These are phyloP conservation scores for Suhomyces kilbournensis DNA, from an alignment of 805 yeast genomes.

Conservation along the genomic window DNA sequence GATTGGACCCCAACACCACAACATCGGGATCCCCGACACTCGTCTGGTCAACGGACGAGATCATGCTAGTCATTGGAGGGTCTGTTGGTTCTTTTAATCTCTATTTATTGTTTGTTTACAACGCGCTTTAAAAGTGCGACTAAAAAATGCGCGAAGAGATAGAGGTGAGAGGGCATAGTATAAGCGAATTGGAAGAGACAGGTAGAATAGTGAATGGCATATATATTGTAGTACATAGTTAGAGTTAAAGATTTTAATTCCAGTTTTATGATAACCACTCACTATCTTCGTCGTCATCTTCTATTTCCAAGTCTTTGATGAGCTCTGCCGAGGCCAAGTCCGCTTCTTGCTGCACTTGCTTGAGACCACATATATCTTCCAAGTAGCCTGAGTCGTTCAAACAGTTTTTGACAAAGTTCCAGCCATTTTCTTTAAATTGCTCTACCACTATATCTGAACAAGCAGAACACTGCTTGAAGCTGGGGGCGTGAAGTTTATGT, in stretches of 20 bases:
- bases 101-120: neutral
- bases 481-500: slow-evolving; percentile 64
- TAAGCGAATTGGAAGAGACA: neutral
- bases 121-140: slow-evolving; percentile 1
- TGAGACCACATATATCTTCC: slow-evolving; percentile 77
- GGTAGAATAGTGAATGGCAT: neutral
- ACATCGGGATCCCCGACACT: slow-evolving; percentile 12
- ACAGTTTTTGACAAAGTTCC: slow-evolving; percentile 79
- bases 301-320: slow-evolving; percentile 27
- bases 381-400: slow-evolving; percentile 63
- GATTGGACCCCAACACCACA: slow-evolving; percentile 16
- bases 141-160: neutral
- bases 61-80: slow-evolving; percentile 10
- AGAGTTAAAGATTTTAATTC: neutral
- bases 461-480: slow-evolving; percentile 80
- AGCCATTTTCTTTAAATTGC: slow-evolving; percentile 52
- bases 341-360: slow-evolving; percentile 67
- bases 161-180: neutral
- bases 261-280: slow-evolving; percentile 13
- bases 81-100: neutral
- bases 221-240: neutral
- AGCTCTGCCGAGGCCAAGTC: slow-evolving; percentile 45
- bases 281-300: slow-evolving; percentile 37
- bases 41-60: slow-evolving; percentile 9
- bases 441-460: slow-evolving; percentile 65